phyloP scores from a whole-genome alignment of 768 basidiomycete species.

The Cystofilobasidium bisporidii region DNA sequence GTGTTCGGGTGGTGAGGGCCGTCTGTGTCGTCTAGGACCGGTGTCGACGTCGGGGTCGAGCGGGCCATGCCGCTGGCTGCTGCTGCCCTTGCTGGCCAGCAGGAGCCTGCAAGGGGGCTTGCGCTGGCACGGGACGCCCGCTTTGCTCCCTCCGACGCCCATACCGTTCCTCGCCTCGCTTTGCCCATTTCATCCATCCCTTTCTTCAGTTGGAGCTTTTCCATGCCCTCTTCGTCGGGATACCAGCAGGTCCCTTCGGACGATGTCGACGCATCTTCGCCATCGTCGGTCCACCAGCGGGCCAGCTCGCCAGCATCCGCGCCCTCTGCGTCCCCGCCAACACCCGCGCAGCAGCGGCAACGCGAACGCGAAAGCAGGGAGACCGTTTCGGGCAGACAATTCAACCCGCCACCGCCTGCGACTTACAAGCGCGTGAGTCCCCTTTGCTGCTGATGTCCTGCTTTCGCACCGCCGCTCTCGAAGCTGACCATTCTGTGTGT shows the following conservation, averaged over 20 bases:
- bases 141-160: too few relatives aligned
- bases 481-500: neutral
- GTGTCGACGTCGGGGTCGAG: too few relatives aligned
- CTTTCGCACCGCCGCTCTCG: neutral
- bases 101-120: too few relatives aligned
- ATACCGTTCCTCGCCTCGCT: too few relatives aligned
- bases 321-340: neutral
- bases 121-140: too few relatives aligned
- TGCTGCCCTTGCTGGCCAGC: too few relatives aligned
- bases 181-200: too few relatives aligned
- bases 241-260: constrained; percentile 7
- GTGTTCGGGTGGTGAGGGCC: neutral
- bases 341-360: neutral
- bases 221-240: neutral
- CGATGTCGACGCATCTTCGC: neutral
- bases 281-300: neutral
- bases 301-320: neutral
- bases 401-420: constrained; percentile 2
- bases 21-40: too few relatives aligned
- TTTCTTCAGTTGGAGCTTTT: too few relatives aligned
- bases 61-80: too few relatives aligned
- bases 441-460: neutral
- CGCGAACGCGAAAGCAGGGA: neutral
- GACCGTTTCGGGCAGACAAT: neutral
- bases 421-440: constrained; percentile 3